These are phyloP conservation scores for Colletotrichum limetticola DNA, from an alignment of 2,329 filamentous ascomycete species.

Conservation along the genomic window DNA sequence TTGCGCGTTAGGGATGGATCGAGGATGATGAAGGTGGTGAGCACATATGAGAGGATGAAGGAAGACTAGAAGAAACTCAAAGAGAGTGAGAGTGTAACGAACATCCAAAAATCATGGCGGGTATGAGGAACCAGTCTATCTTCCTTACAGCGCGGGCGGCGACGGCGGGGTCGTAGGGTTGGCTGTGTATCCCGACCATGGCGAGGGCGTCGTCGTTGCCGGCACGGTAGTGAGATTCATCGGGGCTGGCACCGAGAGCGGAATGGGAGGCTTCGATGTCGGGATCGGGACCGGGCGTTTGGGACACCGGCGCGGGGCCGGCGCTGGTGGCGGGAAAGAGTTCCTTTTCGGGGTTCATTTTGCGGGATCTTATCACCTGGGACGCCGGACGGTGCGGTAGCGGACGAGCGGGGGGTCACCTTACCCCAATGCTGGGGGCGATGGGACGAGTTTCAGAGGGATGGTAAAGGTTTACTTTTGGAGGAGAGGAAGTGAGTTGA, in stretches of 20 bases:
- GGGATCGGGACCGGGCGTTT: neutral
- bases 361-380: neutral
- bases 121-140: slow-evolving; percentile 75
- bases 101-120: slow-evolving; percentile 69
- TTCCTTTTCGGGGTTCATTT: slow-evolving; percentile 26
- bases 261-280: neutral
- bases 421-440: neutral
- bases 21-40: too few species aligned
- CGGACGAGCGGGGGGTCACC: neutral
- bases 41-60: slow-evolving; percentile 35
- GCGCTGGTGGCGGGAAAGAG: neutral
- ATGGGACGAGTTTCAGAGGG: neutral
- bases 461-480: neutral
- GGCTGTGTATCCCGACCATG: slow-evolving; percentile 67
- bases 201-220: slow-evolving; percentile 62
- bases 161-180: slow-evolving; percentile 63
- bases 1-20: neutral
- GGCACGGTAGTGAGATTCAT: slow-evolving; percentile 4
- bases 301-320: neutral
- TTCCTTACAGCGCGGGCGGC: slow-evolving; percentile 70
- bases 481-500: too few species aligned
- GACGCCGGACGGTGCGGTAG: too few species aligned
- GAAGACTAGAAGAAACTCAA: neutral
- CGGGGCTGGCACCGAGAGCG: neutral
- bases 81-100: neutral